Conservation (phyloP, 1,284 basidiomycete species). For the Takashimella tepidaria region DNA sequence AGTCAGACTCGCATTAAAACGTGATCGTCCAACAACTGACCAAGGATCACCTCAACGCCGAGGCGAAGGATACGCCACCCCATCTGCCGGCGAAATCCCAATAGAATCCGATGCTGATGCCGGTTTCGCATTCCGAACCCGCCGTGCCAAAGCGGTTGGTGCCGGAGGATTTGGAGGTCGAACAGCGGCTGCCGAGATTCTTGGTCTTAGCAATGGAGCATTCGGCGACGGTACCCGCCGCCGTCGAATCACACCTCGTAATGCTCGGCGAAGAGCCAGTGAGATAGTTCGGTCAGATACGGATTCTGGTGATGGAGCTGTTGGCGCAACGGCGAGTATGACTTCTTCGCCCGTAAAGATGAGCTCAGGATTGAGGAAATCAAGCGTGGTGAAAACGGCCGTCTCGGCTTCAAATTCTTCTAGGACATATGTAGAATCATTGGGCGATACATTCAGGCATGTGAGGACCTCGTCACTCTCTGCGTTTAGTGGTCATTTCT, state of each 20-base stretch:
- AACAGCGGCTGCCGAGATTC: constrained; percentile 1
- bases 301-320: not conserved
- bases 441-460: constrained; percentile 34
- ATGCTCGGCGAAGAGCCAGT: not conserved
- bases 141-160: constrained; percentile 1
- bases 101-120: constrained; percentile 48
- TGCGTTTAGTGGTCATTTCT: constrained; percentile 17
- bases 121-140: constrained; percentile 38
- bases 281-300: not conserved
- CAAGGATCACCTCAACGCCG: constrained; percentile 8
- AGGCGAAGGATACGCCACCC: constrained; percentile 1
- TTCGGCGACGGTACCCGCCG: not conserved
- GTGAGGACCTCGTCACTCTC: constrained; percentile 31
- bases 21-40: constrained; percentile 36
- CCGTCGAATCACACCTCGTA: not conserved
- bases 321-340: not conserved
- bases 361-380: not conserved
- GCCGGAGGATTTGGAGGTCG: not conserved
- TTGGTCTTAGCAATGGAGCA: constrained; percentile 8
- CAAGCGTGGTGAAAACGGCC: not conserved
- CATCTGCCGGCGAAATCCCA: constrained; percentile 26
- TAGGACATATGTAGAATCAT: constrained; percentile 9
- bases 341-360: not conserved
- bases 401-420: not conserved
- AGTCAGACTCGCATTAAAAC: constrained; percentile 55